A percentile compares a stretch with the other conserved stretches of the same genome.
phyloP scores from a whole-genome alignment of 495 filamentous ascomycete species.

The Amniculicola lignicola region DNA sequence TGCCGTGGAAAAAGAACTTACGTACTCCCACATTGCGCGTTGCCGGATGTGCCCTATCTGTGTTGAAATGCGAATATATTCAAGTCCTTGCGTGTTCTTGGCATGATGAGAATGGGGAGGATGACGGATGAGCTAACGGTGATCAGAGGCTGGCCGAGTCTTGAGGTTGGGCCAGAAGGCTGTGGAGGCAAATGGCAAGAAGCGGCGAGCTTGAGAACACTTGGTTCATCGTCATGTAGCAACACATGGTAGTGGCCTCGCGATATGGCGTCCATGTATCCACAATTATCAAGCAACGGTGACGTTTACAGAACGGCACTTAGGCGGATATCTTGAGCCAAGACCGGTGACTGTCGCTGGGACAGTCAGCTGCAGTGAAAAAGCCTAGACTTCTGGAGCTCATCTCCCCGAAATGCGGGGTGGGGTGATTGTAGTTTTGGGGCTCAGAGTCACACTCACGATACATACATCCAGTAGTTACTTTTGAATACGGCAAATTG shows the following conservation, averaged over 20 bases:
- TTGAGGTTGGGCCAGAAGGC: background rate
- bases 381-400: conserved; percentile 5
- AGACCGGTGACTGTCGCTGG: conserved; percentile 15
- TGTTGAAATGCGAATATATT: background rate
- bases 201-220: background rate
- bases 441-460: background rate
- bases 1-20: background rate
- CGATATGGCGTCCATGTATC: conserved; percentile 1
- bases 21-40: background rate
- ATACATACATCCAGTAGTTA: background rate
- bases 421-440: conserved; percentile 1
- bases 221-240: background rate
- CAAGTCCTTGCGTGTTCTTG: background rate
- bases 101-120: background rate
- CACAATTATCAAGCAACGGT: conserved; percentile 1
- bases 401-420: conserved; percentile 14
- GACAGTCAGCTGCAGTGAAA: conserved; percentile 6
- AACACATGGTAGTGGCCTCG: background rate
- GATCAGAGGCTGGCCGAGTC: background rate
- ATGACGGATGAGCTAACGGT: background rate
- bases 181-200: background rate
- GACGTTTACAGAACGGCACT: conserved; percentile 18
- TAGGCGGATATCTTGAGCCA: conserved; percentile 5
- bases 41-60: background rate
- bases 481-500: conserved; percentile 2